phyloP scores from a whole-genome alignment of 208 protist species.

The Leishmania aethiopica region DNA sequence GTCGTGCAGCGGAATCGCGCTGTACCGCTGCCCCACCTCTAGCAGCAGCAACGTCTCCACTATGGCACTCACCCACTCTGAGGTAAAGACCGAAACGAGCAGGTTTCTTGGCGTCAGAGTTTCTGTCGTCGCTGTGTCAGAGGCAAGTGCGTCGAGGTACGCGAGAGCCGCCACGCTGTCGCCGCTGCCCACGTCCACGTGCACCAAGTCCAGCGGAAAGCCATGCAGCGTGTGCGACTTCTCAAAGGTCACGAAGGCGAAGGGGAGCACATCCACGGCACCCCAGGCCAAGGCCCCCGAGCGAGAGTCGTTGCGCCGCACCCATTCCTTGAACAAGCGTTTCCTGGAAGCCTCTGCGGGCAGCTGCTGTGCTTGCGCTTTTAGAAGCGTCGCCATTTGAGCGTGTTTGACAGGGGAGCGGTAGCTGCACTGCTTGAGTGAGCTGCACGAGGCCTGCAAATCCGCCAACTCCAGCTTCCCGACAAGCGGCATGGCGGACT shows the following conservation, averaged over 20 bases:
- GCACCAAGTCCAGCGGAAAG: slow-evolving; percentile 36
- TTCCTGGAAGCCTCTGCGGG: not conserved
- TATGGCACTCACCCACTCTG: slow-evolving; percentile 25
- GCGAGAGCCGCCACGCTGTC: slow-evolving; percentile 29
- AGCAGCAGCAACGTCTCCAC: slow-evolving; percentile 18
- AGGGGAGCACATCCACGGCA: not conserved
- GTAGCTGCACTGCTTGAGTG: slow-evolving; percentile 13
- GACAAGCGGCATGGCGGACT: slow-evolving; percentile 4
- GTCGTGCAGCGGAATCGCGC: slow-evolving; percentile 8
- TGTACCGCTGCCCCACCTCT: slow-evolving; percentile 7
- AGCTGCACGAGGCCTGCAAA: slow-evolving; percentile 5
- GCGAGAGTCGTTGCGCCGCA: not conserved
- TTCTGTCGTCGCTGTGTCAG: not conserved
- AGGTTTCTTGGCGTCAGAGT: slow-evolving; percentile 22
- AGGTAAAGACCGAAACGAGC: slow-evolving; percentile 33
- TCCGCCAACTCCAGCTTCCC: not conserved
- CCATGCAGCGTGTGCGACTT: slow-evolving; percentile 9
- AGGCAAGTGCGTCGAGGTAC: slow-evolving; percentile 24
- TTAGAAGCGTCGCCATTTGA: not conserved
- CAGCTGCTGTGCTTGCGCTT: slow-evolving; percentile 4
- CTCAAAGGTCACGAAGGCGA: slow-evolving; percentile 5
- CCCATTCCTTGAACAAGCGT: slow-evolving; percentile 14
- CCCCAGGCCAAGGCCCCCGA: not conserved
- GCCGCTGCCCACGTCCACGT: slow-evolving; percentile 40
- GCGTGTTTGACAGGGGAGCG: not conserved